Evolutionary conservation across 805 yeast species (phyloP).

Genomic region (Wickerhamomyces mucosus): DNA sequence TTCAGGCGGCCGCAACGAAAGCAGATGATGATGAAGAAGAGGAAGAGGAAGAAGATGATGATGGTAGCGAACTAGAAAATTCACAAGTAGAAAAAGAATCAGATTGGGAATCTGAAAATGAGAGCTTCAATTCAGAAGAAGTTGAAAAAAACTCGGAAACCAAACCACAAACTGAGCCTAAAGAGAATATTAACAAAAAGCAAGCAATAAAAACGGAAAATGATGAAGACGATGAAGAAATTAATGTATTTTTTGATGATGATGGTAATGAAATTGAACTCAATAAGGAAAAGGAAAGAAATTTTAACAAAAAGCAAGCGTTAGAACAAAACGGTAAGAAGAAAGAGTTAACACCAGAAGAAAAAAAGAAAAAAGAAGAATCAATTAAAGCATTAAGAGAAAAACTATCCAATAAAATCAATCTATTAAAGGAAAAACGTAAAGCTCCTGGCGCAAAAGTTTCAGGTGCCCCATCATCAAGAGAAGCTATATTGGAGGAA

Average conservation of each 20-base stretch:
- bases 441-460: conserved; percentile 85
- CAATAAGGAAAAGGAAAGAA: conserved; percentile 8
- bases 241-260: conserved; percentile 55
- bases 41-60: conserved; percentile 12
- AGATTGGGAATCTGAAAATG: conserved; percentile 42
- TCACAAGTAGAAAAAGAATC: conserved; percentile 32
- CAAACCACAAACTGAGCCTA: conserved; percentile 8
- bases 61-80: conserved; percentile 14
- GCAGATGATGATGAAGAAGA: conserved; percentile 8
- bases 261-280: conserved; percentile 45
- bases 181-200: conserved; percentile 4
- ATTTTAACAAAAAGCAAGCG: not conserved
- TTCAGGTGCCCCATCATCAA: conserved; percentile 73
- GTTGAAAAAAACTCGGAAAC: conserved; percentile 17
- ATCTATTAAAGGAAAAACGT: conserved; percentile 62
- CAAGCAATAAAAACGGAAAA: conserved; percentile 19
- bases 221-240: conserved; percentile 23
- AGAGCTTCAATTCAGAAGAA: conserved; percentile 23
- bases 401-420: conserved; percentile 70
- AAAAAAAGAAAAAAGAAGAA: conserved; percentile 38
- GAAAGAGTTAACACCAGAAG: conserved; percentile 33
- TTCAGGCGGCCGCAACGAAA: conserved; percentile 8
- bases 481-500: conserved; percentile 70
- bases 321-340: conserved; percentile 6
- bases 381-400: conserved; percentile 62